These are phyloP conservation scores for Pleurotus giganteus DNA, from an alignment of 768 basidiomycete species.

Conservation along the genomic window DNA sequence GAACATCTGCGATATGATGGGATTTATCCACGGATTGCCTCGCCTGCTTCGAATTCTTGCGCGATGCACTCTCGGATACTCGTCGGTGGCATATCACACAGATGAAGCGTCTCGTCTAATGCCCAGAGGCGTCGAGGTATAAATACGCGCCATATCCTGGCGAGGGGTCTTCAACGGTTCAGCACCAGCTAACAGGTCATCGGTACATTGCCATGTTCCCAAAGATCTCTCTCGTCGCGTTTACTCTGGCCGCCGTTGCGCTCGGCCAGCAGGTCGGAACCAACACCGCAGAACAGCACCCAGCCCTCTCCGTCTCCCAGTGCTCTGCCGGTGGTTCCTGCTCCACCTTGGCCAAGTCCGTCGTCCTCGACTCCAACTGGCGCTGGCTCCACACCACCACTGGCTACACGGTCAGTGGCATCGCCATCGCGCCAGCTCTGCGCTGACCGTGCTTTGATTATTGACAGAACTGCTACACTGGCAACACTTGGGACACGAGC, in stretches of 20 bases:
- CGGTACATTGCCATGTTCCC: conserved; percentile 18
- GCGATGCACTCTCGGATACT: neutral
- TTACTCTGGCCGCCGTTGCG: conserved; percentile 27
- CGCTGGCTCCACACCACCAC: conserved; percentile 34
- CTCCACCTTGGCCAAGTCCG: conserved; percentile 19
- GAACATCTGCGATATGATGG: conserved; percentile 1
- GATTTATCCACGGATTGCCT: conserved; percentile 6
- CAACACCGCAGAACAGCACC: conserved; percentile 39
- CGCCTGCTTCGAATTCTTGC: conserved; percentile 4
- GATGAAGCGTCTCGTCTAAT: neutral
- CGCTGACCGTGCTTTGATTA: neutral
- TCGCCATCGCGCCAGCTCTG: neutral
- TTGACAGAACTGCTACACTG: conserved; percentile 28
- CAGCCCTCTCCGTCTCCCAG: conserved; percentile 32
- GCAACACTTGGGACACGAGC: conserved; percentile 38
- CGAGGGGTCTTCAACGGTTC: neutral
- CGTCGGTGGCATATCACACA: neutral
- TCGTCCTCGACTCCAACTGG: conserved; percentile 46
- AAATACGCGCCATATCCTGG: no score
- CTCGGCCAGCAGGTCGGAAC: conserved; percentile 43
- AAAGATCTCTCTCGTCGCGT: conserved; percentile 22
- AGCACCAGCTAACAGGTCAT: neutral
- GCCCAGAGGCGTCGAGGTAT: neutral
- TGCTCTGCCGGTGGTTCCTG: conserved; percentile 32
- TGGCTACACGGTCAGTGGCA: conserved; percentile 15